phyloP scores from a whole-genome alignment of 495 filamentous ascomycete species.

The Clohesyomyces aquaticus region DNA sequence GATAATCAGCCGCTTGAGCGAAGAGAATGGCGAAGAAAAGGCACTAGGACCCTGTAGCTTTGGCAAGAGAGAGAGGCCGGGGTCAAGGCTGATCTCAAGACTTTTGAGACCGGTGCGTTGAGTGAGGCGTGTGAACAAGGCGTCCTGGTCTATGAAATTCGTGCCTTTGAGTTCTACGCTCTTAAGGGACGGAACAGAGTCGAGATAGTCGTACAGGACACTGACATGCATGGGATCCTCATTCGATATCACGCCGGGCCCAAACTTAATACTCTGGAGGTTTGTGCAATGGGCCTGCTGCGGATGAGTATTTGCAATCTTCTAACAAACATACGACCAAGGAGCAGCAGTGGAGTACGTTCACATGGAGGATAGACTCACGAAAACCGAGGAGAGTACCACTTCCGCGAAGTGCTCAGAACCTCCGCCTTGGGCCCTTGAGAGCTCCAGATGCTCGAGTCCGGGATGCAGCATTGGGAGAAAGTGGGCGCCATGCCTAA shows the following conservation, averaged over 20 bases:
- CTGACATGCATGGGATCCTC: slow-evolving; percentile 25
- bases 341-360: not conserved
- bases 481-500: slow-evolving; percentile 27
- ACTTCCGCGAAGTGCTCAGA: slow-evolving; percentile 16
- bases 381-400: slow-evolving; percentile 28
- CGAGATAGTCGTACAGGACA: slow-evolving; percentile 16
- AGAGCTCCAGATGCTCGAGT: slow-evolving; percentile 32
- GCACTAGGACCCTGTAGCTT: slow-evolving; percentile 3
- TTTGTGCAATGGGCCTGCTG: slow-evolving; percentile 23
- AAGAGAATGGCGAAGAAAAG: slow-evolving; percentile 13
- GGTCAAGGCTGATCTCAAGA: slow-evolving; percentile 34
- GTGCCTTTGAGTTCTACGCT: slow-evolving; percentile 23
- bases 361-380: not conserved
- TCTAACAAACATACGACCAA: not conserved
- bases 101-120: slow-evolving; percentile 15
- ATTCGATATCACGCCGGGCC: slow-evolving; percentile 2
- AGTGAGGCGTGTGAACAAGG: slow-evolving; percentile 24
- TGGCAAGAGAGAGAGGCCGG: slow-evolving; percentile 24
- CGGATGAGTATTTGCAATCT: slow-evolving; percentile 3
- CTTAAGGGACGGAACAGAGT: slow-evolving; percentile 16
- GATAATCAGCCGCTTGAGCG: slow-evolving; percentile 21
- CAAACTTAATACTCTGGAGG: slow-evolving; percentile 35
- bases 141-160: slow-evolving; percentile 23
- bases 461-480: slow-evolving; percentile 19
- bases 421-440: slow-evolving; percentile 22